phyloP scores from a whole-genome alignment of 805 yeast species.

The Metschnikowia peoriensis region DNA sequence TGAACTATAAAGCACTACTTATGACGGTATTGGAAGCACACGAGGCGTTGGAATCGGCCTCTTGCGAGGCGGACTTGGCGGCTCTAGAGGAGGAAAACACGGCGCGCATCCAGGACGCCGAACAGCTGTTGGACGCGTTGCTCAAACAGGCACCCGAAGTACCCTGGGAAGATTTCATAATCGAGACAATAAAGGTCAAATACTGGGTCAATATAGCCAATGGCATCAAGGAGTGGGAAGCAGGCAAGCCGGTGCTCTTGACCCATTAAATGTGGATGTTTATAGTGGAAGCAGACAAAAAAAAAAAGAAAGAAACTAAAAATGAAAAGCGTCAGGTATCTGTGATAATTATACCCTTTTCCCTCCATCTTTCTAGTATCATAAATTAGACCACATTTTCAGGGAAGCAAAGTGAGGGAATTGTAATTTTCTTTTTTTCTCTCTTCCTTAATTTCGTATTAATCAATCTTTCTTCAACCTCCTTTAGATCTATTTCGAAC shows the following conservation, averaged over 20 bases:
- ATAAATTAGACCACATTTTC: no score
- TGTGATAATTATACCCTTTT: no score
- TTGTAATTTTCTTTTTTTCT: no score
- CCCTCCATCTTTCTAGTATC: no score
- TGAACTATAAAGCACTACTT: constrained; percentile 53
- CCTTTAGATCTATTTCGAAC: background rate
- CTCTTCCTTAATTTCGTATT: no score
- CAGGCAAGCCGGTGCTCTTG: constrained; percentile 61
- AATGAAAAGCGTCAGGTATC: no score
- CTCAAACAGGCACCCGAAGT: constrained; percentile 37
- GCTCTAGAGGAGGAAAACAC: constrained; percentile 55
- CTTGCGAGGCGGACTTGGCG: constrained; percentile 55
- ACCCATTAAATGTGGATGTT: no score
- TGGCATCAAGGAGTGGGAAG: constrained; percentile 77
- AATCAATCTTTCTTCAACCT: no score
- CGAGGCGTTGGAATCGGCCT: constrained; percentile 73
- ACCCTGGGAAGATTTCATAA: constrained; percentile 58
- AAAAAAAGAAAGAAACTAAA: no score
- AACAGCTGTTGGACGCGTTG: constrained; percentile 44
- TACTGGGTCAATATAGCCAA: constrained; percentile 80
- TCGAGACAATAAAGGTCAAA: constrained; percentile 68
- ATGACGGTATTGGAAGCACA: constrained; percentile 82
- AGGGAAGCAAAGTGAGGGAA: no score
- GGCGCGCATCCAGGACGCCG: constrained; percentile 48
- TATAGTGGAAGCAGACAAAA: no score